Conservation (phyloP, 257 asterid genomes). For the Leonotis leonurus region DNA sequence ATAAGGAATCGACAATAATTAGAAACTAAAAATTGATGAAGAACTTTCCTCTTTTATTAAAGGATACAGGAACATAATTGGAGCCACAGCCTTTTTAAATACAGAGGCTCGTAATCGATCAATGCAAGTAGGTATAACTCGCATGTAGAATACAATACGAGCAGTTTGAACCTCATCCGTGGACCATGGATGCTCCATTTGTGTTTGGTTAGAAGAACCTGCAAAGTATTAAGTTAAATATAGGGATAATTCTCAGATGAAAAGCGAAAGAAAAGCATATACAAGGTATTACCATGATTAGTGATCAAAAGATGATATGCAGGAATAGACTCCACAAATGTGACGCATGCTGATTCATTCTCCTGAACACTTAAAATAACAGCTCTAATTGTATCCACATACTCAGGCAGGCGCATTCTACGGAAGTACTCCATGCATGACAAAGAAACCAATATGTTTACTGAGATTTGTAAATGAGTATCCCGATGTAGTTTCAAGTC, state of each 20-base stretch:
- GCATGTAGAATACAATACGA: conserved; percentile 75
- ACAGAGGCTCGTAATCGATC: conserved; percentile 58
- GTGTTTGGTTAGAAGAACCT: conserved; percentile 37
- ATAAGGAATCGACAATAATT: conserved; percentile 27
- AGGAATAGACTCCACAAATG: conserved; percentile 78
- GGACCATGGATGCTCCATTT: conserved; percentile 52
- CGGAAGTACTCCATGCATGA: conserved; percentile 96
- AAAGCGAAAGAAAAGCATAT: conserved; percentile 1
- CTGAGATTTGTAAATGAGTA: conserved; percentile 44
- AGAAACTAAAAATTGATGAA: conserved; percentile 7
- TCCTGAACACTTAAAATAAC: conserved; percentile 78
- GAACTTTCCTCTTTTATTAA: not conserved
- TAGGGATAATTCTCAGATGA: conserved; percentile 6
- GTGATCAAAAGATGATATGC: conserved; percentile 56
- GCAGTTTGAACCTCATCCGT: conserved; percentile 90
- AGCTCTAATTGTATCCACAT: conserved; percentile 86
- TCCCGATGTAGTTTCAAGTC: conserved; percentile 33
- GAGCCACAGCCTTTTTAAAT: conserved; percentile 69
- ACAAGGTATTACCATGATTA: conserved; percentile 42
- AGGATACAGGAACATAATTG: conserved; percentile 95
- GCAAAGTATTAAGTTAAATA: conserved; percentile 18
- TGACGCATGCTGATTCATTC: conserved; percentile 63
- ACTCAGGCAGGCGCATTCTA: conserved; percentile 84
- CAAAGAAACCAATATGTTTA: conserved; percentile 67
- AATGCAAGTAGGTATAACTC: conserved; percentile 73